A percentile compares a stretch with the other conserved stretches of the same genome.
These are phyloP conservation scores for Elongisporangium senticosum DNA, from an alignment of 352 stramenopile genomes.

Conservation along the genomic window DNA sequence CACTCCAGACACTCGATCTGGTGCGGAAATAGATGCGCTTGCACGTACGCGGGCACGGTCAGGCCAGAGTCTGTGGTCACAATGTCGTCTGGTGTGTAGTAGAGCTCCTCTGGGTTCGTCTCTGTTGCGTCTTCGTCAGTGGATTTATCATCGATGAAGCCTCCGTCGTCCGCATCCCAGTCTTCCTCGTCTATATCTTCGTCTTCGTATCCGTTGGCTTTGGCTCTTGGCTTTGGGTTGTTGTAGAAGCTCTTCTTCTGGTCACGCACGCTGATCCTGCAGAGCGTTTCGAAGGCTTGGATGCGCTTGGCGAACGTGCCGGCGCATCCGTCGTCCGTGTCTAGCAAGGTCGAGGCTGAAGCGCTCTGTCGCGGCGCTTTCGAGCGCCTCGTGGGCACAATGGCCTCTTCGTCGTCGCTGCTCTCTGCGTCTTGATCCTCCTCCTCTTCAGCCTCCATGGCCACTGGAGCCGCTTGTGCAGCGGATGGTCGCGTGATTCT, in stretches of 20 bases:
- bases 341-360: background rate
- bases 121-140: constrained; percentile 10
- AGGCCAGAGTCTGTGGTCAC: constrained; percentile 62
- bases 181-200: background rate
- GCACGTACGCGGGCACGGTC: constrained; percentile 60
- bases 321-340: constrained; percentile 29
- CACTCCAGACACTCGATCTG: constrained; percentile 94
- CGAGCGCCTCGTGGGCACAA: background rate
- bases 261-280: constrained; percentile 16
- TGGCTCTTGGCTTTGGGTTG: constrained; percentile 11
- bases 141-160: constrained; percentile 17
- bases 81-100: constrained; percentile 45
- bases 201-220: constrained; percentile 9
- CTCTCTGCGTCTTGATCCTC: constrained; percentile 8
- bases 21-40: constrained; percentile 89
- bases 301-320: constrained; percentile 15
- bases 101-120: constrained; percentile 9
- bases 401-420: background rate
- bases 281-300: constrained; percentile 23
- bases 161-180: constrained; percentile 24
- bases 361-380: background rate
- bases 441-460: constrained; percentile 1
- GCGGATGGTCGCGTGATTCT: background rate
- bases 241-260: constrained; percentile 40
- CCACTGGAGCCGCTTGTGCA: background rate